A percentile compares a stretch with the other conserved stretches of the same genome.
Conservation (phyloP, 2,329 filamentous ascomycete genomes). For the Lachnellula subtilissima region DNA sequence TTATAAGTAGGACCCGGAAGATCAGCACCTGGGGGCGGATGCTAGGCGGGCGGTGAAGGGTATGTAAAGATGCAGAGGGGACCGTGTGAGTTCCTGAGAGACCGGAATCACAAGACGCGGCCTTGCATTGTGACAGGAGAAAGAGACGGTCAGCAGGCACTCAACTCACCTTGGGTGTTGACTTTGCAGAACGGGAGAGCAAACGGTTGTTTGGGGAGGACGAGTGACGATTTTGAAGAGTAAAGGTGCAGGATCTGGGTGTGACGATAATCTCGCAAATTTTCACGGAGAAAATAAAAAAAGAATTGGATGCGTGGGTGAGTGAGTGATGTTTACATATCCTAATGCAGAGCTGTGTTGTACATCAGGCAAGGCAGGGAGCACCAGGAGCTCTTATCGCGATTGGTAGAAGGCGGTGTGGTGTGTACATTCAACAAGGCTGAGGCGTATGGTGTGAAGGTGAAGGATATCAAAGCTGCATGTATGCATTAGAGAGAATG, state of each 20-base stretch:
- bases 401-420: background rate
- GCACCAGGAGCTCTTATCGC: background rate
- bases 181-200: no score
- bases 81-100: background rate
- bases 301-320: no score
- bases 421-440: no score
- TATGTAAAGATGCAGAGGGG: background rate
- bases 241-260: background rate
- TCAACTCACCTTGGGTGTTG: slow-evolving; percentile 4
- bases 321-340: background rate
- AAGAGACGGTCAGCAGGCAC: slow-evolving; percentile 6
- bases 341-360: background rate
- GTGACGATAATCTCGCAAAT: background rate
- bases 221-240: background rate
- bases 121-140: background rate
- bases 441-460: no score
- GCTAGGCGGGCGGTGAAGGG: slow-evolving; percentile 5
- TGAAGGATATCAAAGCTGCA: no score
- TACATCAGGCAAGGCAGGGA: background rate
- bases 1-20: background rate
- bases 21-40: slow-evolving; percentile 3
- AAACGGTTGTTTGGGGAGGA: background rate
- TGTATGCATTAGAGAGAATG: no score
- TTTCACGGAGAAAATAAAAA: background rate
- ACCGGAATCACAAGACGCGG: background rate